These are phyloP conservation scores for Russula sp. DNA, from an alignment of 768 basidiomycete species.

Conservation along the genomic window DNA sequence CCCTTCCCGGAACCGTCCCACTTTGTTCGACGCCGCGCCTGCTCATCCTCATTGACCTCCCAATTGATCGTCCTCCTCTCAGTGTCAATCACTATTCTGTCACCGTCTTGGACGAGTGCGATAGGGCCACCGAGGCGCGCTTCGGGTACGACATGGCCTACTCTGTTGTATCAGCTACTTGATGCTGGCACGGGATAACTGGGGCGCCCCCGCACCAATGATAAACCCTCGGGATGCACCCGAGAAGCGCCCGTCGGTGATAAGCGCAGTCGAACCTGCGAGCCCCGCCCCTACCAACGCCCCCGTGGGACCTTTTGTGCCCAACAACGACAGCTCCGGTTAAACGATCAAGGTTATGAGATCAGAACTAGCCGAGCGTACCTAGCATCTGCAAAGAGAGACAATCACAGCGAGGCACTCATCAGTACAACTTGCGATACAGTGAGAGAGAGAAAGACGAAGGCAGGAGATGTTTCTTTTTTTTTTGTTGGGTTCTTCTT, in stretches of 20 bases:
- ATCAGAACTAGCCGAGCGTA: constrained; percentile 13
- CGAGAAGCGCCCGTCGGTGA: constrained; percentile 87
- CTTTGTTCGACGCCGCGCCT: constrained; percentile 48
- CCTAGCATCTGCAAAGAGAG: constrained; percentile 37
- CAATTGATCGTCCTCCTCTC: constrained; percentile 59
- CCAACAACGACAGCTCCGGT: not conserved
- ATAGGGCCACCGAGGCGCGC: constrained; percentile 82
- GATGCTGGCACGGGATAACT: not conserved
- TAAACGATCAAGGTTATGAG: not conserved
- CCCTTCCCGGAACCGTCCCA: constrained; percentile 67
- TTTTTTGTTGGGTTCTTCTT: not conserved
- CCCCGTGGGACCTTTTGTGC: constrained; percentile 57
- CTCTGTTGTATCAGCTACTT: not conserved
- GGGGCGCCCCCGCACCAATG: constrained; percentile 36
- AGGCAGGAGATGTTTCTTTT: not conserved
- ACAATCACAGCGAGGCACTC: not conserved
- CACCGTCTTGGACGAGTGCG: constrained; percentile 79
- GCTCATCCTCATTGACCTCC: constrained; percentile 62
- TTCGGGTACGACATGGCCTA: constrained; percentile 56
- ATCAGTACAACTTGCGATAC: not conserved
- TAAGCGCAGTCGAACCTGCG: constrained; percentile 66
- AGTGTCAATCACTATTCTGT: constrained; percentile 68
- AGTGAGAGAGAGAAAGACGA: not conserved
- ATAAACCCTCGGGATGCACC: constrained; percentile 69
- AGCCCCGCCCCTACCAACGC: constrained; percentile 83